Evolutionary conservation across 768 basidiomycete species (phyloP).

Genomic region (Gymnopilus dilepis): DNA sequence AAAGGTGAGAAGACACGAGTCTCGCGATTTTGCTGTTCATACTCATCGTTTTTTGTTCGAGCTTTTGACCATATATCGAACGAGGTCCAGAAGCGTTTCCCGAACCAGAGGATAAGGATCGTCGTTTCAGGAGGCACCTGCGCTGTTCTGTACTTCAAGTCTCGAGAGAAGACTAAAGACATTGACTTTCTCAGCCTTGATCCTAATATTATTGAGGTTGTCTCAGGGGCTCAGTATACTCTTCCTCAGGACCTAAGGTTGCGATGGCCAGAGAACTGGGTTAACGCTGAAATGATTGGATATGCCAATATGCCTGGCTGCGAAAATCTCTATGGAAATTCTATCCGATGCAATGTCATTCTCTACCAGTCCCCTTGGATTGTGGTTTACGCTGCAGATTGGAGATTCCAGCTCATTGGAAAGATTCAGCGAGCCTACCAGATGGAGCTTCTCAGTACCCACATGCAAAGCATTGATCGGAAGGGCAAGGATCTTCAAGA

Average conservation of each 20-base stretch:
- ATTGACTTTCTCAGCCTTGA: constrained; percentile 15
- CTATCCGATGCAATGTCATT: constrained; percentile 2
- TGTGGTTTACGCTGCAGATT: constrained; percentile 18
- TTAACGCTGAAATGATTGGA: constrained; percentile 14
- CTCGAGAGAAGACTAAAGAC: constrained; percentile 11
- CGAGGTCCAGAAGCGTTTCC: not conserved
- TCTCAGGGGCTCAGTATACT: constrained; percentile 1
- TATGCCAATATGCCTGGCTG: constrained; percentile 6
- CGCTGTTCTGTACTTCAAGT: constrained; percentile 4
- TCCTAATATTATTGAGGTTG: constrained; percentile 9
- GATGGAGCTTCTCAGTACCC: constrained; percentile 3
- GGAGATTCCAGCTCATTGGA: constrained; percentile 17
- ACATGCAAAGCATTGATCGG: constrained; percentile 5
- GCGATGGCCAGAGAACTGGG: constrained; percentile 14
- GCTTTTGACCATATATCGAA: constrained; percentile 13
- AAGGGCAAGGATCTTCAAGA: constrained; percentile 4
- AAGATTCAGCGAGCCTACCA: constrained; percentile 13
- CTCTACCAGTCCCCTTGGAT: constrained; percentile 1
- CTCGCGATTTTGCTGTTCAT: too few species aligned
- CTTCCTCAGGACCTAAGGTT: constrained; percentile 1
- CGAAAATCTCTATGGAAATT: constrained; percentile 14
- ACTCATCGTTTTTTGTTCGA: not conserved
- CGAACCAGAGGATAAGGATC: not conserved
- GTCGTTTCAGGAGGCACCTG: constrained; percentile 10
- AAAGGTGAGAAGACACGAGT: not conserved